Percentiles rank a stretch among this genome's conserved stretches.
These are phyloP conservation scores for Picea engelmannii DNA, from an alignment of 83 land plant genomes.

Conservation along the genomic window DNA sequence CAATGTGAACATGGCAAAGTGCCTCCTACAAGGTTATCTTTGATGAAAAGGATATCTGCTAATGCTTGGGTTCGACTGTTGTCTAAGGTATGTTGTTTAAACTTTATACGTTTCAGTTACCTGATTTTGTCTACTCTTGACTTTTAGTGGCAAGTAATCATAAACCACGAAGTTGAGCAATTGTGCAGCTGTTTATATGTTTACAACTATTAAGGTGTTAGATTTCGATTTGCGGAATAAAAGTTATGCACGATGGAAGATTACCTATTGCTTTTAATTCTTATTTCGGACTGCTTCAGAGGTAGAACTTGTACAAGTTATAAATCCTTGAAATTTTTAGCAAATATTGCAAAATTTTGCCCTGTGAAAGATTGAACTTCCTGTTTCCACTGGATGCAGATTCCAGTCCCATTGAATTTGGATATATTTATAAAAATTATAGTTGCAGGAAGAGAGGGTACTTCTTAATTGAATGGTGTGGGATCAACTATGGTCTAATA, in stretches of 20 bases:
- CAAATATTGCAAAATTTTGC: too few species aligned
- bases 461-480: too few species aligned
- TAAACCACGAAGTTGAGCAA: neutral
- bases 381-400: too few species aligned
- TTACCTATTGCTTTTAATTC: too few species aligned
- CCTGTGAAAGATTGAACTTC: too few species aligned
- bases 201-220: neutral
- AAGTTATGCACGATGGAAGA: neutral
- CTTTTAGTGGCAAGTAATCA: neutral
- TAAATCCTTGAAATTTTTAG: neutral
- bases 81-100: constrained; percentile 54
- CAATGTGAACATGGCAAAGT: constrained; percentile 82
- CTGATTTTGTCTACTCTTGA: neutral
- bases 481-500: too few species aligned
- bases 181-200: constrained; percentile 6
- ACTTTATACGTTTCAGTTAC: neutral
- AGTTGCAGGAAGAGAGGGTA: too few species aligned
- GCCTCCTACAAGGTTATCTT: constrained; percentile 56
- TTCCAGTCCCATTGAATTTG: too few species aligned
- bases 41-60: constrained; percentile 79
- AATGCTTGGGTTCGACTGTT: constrained; percentile 71
- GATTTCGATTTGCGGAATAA: neutral
- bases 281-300: neutral
- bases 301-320: neutral
- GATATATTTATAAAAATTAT: too few species aligned